Evolutionary conservation across 164 flowering plant species (phyloP).

Genomic region (Kingdonia uniflora): DNA sequence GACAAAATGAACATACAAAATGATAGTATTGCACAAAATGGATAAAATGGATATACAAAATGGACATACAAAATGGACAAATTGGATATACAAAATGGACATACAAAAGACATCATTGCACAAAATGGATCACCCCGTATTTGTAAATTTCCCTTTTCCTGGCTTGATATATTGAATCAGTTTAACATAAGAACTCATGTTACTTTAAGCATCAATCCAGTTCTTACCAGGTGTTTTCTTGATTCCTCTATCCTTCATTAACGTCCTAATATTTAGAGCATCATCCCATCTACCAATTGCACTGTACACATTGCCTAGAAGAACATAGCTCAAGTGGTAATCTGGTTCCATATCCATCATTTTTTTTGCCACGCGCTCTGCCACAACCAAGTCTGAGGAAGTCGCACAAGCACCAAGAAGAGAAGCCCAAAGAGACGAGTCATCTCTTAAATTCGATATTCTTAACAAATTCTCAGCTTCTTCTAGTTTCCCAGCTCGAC

Average conservation of each 20-base stretch:
- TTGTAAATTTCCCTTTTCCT: no score
- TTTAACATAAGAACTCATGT: neutral
- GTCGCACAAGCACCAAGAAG: slow-evolving; percentile 20
- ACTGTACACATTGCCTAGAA: slow-evolving; percentile 19
- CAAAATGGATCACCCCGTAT: no score
- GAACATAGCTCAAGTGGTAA: slow-evolving; percentile 18
- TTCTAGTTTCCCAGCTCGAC: slow-evolving; percentile 21
- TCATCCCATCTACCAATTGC: slow-evolving; percentile 20
- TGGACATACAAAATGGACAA: no score
- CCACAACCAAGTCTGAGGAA: slow-evolving; percentile 23
- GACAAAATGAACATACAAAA: no score
- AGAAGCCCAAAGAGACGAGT: slow-evolving; percentile 27
- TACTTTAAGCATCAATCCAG: slow-evolving; percentile 22
- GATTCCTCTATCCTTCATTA: slow-evolving; percentile 12
- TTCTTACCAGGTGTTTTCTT: slow-evolving; percentile 17
- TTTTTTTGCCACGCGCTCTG: slow-evolving; percentile 15
- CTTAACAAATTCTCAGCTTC: slow-evolving; percentile 12
- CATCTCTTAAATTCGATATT: slow-evolving; percentile 25
- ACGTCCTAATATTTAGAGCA: slow-evolving; percentile 13
- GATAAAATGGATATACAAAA: no score
- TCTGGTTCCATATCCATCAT: slow-evolving; percentile 25
- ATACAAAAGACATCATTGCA: no score
- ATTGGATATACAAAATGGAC: no score
- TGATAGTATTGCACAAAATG: no score
- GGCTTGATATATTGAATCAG: no score